phyloP scores from a whole-genome alignment of 1,139 yeast species.

The Yamadazyma diospyri region DNA sequence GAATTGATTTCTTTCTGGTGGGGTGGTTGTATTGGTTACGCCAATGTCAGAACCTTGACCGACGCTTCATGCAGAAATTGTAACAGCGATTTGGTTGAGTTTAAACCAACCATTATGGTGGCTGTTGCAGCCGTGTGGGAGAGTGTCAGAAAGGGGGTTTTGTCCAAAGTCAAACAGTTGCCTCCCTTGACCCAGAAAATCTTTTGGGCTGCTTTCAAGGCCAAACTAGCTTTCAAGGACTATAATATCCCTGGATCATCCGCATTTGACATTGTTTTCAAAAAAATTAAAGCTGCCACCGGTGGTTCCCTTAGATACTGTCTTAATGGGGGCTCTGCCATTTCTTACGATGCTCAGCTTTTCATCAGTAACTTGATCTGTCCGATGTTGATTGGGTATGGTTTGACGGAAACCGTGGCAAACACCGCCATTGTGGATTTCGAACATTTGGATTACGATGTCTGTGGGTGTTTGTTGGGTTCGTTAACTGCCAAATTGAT shows the following conservation, averaged over 20 bases:
- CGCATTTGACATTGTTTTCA: constrained; percentile 65
- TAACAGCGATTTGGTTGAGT: constrained; percentile 81
- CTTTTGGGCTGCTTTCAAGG: constrained; percentile 84
- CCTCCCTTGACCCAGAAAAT: constrained; percentile 71
- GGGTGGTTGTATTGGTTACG: constrained; percentile 92
- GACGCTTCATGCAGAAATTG: constrained; percentile 81
- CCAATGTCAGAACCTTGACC: constrained; percentile 86
- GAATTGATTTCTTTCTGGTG: constrained; percentile 79
- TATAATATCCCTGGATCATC: constrained; percentile 74
- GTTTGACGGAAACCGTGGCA: constrained; percentile 95
- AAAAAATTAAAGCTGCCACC: constrained; percentile 88
- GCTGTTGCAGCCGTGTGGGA: constrained; percentile 99
- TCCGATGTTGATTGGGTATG: constrained; percentile 94
- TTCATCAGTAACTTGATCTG: constrained; percentile 76
- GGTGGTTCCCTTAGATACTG: constrained; percentile 80
- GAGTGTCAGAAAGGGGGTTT: constrained; percentile 86
- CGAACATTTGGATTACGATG: constrained; percentile 61
- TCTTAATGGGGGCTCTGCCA: constrained; percentile 93
- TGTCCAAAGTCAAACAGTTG: constrained; percentile 66
- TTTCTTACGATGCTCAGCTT: constrained; percentile 80
- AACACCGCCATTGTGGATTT: constrained; percentile 73
- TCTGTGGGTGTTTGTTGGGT: constrained; percentile 80
- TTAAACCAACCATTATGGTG: constrained; percentile 91
- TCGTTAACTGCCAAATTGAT: constrained; percentile 84
- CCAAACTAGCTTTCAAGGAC: constrained; percentile 59